phyloP scores from a whole-genome alignment of 768 basidiomycete species.

The Leccinum aurantiacum region DNA sequence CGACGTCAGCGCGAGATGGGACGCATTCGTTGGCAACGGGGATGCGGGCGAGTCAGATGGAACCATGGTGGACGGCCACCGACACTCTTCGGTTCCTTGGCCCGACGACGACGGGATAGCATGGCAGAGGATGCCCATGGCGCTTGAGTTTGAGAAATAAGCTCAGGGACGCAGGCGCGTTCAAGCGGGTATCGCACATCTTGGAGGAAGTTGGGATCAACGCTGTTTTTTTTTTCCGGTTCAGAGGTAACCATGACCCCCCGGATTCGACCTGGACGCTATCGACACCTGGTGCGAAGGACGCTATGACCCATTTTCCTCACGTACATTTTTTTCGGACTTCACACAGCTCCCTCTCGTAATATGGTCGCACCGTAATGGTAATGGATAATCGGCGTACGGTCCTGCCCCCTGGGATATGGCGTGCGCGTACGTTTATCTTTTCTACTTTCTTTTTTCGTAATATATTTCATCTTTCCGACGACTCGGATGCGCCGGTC shows the following conservation, averaged over 20 bases:
- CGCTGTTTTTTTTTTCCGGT: constrained; percentile 1
- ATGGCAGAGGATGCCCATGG: constrained; percentile 50
- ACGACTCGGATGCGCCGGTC: no score
- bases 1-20: constrained; percentile 56
- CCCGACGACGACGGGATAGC: constrained; percentile 42
- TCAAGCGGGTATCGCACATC: constrained; percentile 26
- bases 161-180: constrained; percentile 9
- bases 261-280: background rate
- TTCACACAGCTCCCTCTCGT: no score
- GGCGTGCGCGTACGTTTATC: no score
- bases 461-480: no score
- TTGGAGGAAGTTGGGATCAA: constrained; percentile 45
- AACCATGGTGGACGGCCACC: constrained; percentile 1
- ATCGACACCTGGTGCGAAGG: background rate
- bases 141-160: constrained; percentile 29
- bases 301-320: no score
- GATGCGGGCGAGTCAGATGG: constrained; percentile 22
- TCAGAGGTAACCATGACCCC: background rate
- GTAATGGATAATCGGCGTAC: no score
- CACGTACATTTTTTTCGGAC: no score
- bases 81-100: background rate
- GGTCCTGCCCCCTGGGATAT: no score
- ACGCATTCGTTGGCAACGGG: constrained; percentile 39
- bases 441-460: no score
- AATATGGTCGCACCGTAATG: no score